Base-by-base conservation (phyloP, 108 stramenopile genomes). In the Tribonema minus region DNA sequence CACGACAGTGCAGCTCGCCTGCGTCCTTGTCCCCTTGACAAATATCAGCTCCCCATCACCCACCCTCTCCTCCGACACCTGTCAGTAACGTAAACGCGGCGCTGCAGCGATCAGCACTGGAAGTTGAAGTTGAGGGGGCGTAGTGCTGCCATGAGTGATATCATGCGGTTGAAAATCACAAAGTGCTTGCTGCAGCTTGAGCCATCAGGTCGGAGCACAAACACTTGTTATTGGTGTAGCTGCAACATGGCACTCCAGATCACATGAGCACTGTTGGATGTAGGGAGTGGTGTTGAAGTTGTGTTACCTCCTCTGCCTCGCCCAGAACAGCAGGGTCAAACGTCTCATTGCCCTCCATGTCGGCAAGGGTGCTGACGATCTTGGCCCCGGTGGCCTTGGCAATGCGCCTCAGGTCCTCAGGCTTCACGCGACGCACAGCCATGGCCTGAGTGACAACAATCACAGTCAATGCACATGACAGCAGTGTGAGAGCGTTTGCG, bases 31-130 rank as follows among this genome's bases (percentile, higher is more conserved):
- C 54, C 94, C 97, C 75, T 92, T 91, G 67, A 97, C 89, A 80
- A 97, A 97, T 64, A 99, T 73, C 88, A 99, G 90, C 88, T 99
- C 99, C 9, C 95, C 95, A 79, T 99, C 98, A 0, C 98, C 98
- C 34, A 99, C 94, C 36, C 84, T 72, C 46, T 93, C 89, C 69
- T 96, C 96, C 9, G 61, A 39, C 35, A 75, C 74, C 74, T 75
- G 87, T 95, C n/a, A n/a, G n/a, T n/a, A n/a, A n/a, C n/a, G n/a
- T n/a, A n/a, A n/a, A n/a, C n/a, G n/a, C n/a, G n/a, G n/a, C n/a
- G n/a, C n/a, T n/a, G n/a, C n/a, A n/a, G n/a, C n/a, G n/a, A n/a
- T n/a, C n/a, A n/a, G n/a, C n/a, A n/a, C n/a, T n/a, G n/a, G n/a
- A n/a, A n/a, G n/a, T n/a, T n/a, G n/a, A n/a, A n/a, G n/a, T n/a